Evolutionary conservation across 2,329 filamentous ascomycete species (phyloP), one percentile per base, ranked within the genome.

Genomic region (Pseudogymnoascus sp.): DNA sequence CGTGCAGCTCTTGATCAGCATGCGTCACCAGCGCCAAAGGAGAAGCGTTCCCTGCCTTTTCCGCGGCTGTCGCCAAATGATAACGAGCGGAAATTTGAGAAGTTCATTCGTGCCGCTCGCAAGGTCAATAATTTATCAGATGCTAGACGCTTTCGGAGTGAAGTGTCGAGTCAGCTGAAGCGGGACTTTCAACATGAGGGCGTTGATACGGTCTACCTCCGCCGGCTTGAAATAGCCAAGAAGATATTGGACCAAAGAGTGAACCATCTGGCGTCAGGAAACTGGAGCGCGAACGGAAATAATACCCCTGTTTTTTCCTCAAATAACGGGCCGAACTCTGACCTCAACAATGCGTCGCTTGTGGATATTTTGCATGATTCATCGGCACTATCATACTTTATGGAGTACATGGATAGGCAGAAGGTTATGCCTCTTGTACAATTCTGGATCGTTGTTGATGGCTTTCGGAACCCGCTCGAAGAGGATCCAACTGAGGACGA

Each of bases 331-430:
- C 33, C 29, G 1, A 17, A 15, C 35, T 88, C 89, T 1, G 83
- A 82, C 50, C 78, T 93, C 40, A 88, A 92, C 67, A 89, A 89
- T 69, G 88, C 88, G 7, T 87, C 90, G 0, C 79, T 97, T 1
- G 84, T 88, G 11, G 92, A 97, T 67, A 82, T 99, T n/a, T 81
- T 99, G 64, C 89, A 93, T 68, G 92, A 96, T 74, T 85, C 95
- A 2, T 89, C 93, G 1, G 93, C 91, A 0, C 80, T 99, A 7
- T 97, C 95, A 2, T 99, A 96, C 73, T 97, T 99, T 77, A 99
- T 99, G 95, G 95, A 99, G 73, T 97, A 92, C 72, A 99, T 99
- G 95, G 95, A 99, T 73, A 87, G 95, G 44, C 89, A 93, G 72
- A 83, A 84, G 15, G 80, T 93, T 26, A 93, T 97, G 88, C 84